Evolutionary conservation across 75 land plant species (phyloP), one percentile per base, ranked within the genome.

Genomic region (Cunninghamia lanceolata): DNA sequence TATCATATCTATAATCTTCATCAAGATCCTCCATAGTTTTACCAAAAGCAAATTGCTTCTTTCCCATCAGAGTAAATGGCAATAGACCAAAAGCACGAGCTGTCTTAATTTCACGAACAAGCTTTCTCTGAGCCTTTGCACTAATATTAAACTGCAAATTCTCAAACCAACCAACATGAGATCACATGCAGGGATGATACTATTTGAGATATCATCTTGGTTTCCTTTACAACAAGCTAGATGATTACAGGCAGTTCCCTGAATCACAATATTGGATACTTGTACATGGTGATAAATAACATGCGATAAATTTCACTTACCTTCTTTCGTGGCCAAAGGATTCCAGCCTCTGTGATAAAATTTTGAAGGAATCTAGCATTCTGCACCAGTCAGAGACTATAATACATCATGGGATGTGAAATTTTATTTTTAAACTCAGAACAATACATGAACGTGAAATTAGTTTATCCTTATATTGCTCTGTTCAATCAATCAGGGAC

Each of bases 21-120:
- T 88, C 90, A 28, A 74, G 84, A 82, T 89, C 90, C 81, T 92
- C 89, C 92, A 95, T 91, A 5, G 86, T 85, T 76, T 59, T 81
- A 19, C 95, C 95, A 89, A 88, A 91, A 9, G 76, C 85, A 70
- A 92, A 95, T 35, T 87, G 77, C 63, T 90, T 92, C 56, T 90
- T 92, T 6, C 96, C 95, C 96, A 95, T 95, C 10, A 92, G 88
- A 3, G 93, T 92, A 87, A 94, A 95, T 17, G 96, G 96, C 94
- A 95, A 88, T 39, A 95, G 70, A 25, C 96, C 96, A 88, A 95
- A 93, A 66, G 95, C 93, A 63, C 96, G 88, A n/a, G 96, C 96
- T 39, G 96, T 95, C 84, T 95, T 95, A 77, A 95, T 95, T 86
- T 94, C 96, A 83, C 93, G 87, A 7, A 91, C 94, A 68, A 95